Conservation (phyloP, 1,139 yeast species). For the Pichia sp. region DNA sequence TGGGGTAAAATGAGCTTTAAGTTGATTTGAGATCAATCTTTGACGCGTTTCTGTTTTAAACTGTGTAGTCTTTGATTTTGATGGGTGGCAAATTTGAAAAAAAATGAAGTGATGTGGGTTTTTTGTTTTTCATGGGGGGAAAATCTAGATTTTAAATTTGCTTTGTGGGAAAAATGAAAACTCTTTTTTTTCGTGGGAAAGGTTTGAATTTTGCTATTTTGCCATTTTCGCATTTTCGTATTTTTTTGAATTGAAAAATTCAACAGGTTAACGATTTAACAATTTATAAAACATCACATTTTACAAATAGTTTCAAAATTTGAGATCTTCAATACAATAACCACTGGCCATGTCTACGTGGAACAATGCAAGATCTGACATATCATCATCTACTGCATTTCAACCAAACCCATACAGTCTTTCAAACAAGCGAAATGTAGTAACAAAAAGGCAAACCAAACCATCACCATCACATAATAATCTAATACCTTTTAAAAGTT, state of each 20-base stretch:
- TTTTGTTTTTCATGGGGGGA: background rate
- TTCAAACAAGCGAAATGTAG: background rate
- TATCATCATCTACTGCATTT: background rate
- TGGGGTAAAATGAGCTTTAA: background rate
- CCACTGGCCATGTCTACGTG: background rate
- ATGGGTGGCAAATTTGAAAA: background rate
- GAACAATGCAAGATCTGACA: background rate
- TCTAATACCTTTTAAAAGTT: background rate
- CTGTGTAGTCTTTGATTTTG: too few species aligned
- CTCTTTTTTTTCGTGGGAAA: background rate
- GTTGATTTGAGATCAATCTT: background rate
- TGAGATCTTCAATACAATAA: background rate
- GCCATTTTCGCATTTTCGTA: background rate
- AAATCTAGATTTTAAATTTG: background rate
- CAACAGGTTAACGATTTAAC: background rate
- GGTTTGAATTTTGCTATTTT: too few species aligned
- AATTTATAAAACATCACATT: background rate
- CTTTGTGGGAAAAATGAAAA: background rate
- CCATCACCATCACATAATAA: background rate
- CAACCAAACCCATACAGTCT: too few species aligned
- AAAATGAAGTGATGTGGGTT: background rate
- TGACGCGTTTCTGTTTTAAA: background rate
- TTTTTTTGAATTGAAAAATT: too few species aligned
- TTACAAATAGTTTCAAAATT: too few species aligned
- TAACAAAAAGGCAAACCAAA: background rate